Conservation (phyloP, 768 basidiomycete genomes). For the Lanmaoa pseudosensibilis region DNA sequence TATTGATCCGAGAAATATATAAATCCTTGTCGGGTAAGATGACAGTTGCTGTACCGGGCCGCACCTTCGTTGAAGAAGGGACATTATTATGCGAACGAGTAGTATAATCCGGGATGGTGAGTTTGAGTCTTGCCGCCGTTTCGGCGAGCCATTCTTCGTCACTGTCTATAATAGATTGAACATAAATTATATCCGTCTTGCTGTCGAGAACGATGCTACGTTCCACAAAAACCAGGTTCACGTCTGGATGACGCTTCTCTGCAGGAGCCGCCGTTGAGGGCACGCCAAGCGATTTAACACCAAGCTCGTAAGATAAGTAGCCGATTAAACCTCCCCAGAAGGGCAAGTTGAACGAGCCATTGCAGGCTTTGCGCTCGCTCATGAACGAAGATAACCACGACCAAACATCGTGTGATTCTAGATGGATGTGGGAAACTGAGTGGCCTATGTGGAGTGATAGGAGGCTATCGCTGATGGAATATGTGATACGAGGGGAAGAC, state of each 20-base stretch:
- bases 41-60: slow-evolving; percentile 33
- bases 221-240: slow-evolving; percentile 76
- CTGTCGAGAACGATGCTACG: slow-evolving; percentile 72
- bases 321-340: slow-evolving; percentile 88
- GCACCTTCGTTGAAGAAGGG: slow-evolving; percentile 29
- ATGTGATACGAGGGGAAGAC: slow-evolving; percentile 56
- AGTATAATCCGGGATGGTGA: slow-evolving; percentile 11
- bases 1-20: slow-evolving; percentile 69
- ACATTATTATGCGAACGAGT: slow-evolving; percentile 11
- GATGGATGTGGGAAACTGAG: slow-evolving; percentile 37
- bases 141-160: slow-evolving; percentile 63
- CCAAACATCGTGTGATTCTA: slow-evolving; percentile 64
- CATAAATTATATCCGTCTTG: slow-evolving; percentile 45
- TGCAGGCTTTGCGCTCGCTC: slow-evolving; percentile 46
- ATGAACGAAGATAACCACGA: slow-evolving; percentile 74
- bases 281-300: slow-evolving; percentile 55
- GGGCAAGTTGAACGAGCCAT: slow-evolving; percentile 55
- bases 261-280: slow-evolving; percentile 32
- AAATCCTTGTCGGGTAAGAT: slow-evolving; percentile 53
- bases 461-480: slow-evolving; percentile 49
- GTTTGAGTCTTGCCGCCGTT: slow-evolving; percentile 31
- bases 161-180: slow-evolving; percentile 62
- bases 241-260: slow-evolving; percentile 58
- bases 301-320: slow-evolving; percentile 78
- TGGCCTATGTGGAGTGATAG: slow-evolving; percentile 47